Evolutionary conservation across 2,329 filamentous ascomycete genomes (phyloP).

Genomic region (Didymella glomerata): DNA sequence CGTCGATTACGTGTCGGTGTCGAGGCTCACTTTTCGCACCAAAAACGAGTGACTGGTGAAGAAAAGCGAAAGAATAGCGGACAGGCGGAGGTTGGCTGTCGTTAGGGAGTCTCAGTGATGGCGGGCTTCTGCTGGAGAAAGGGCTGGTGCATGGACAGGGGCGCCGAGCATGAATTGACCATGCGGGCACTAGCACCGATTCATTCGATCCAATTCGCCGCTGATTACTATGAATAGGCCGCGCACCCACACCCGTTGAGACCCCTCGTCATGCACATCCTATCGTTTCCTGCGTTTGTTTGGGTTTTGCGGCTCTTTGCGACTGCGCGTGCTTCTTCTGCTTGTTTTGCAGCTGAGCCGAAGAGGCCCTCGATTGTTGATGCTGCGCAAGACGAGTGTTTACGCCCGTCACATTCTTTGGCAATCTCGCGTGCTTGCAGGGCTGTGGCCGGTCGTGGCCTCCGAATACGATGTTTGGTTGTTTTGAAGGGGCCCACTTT

Average conservation of each 20-base stretch:
- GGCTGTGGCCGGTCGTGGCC: slow-evolving; percentile 8
- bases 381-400: not conserved
- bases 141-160: slow-evolving; percentile 21
- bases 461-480: slow-evolving; percentile 14
- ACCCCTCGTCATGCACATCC: slow-evolving; percentile 21
- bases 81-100: slow-evolving; percentile 5
- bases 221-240: slow-evolving; percentile 19
- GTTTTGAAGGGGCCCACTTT: slow-evolving; percentile 5
- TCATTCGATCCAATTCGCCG: slow-evolving; percentile 21
- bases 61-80: slow-evolving; percentile 21
- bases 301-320: slow-evolving; percentile 4
- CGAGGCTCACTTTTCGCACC: slow-evolving; percentile 28
- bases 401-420: slow-evolving; percentile 1
- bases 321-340: not conserved
- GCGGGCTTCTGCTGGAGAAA: slow-evolving; percentile 14
- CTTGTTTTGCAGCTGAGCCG: not conserved
- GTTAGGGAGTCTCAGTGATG: slow-evolving; percentile 7
- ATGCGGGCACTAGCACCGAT: slow-evolving; percentile 20
- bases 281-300: slow-evolving; percentile 10
- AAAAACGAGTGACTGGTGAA: slow-evolving; percentile 52
- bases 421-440: slow-evolving; percentile 2
- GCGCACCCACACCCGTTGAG: slow-evolving; percentile 19
- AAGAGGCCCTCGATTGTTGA: not conserved
- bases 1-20: slow-evolving; percentile 26
- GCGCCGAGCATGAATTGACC: slow-evolving; percentile 22